Evolutionary conservation across 2,329 filamentous ascomycete genomes (phyloP), one percentile per base, ranked within the genome.

Genomic region (Talaromyces verruculosus): DNA sequence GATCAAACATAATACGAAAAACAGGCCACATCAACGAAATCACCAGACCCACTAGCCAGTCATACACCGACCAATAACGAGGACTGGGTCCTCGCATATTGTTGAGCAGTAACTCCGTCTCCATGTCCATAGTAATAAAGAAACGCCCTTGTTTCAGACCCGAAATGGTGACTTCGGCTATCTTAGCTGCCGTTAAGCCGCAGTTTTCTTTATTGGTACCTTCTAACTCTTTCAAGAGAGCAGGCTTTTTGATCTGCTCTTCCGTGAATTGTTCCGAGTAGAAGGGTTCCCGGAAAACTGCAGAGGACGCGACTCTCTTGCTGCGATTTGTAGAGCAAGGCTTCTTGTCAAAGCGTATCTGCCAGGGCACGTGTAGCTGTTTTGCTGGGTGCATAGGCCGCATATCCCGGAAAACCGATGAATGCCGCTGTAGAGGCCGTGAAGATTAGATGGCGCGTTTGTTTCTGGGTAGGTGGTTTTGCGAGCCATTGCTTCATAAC

Each of bases 21-120:
- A 43, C 5, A 22, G 58, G 58, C 37, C 58, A 61, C 0, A 45
- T 7, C 19, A 61, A 45, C 7, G 58, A 61, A 28, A 5, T n/a
- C 37, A 45, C 17, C 1, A 61, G 15, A 5, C 58, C 58, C 3
- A 61, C 10, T 4, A 61, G 15, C 58, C 58, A 43, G 37, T 61
- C 58, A 5, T 28, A 61, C 5, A 61, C 37, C 22, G 58, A 30
- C 37, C 58, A 45, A 45, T 43, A 17, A 8, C 58, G 58, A 1
- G 58, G 58, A 45, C 58, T 61, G 3, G 58, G 58, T n/a, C 58
- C 58, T 17, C 58, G 58, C 58, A 61, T 61, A 45, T 61, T 61
- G 8, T 61, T 61, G 2, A 61, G 58, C 1, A 61, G 25, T 5
- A 61, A 28, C 3, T 41, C 58, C 17, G 58, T 61, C 13, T 43